Evolutionary conservation across 106 monocot genomes (phyloP).

Genomic region (Dioscorea alata): DNA sequence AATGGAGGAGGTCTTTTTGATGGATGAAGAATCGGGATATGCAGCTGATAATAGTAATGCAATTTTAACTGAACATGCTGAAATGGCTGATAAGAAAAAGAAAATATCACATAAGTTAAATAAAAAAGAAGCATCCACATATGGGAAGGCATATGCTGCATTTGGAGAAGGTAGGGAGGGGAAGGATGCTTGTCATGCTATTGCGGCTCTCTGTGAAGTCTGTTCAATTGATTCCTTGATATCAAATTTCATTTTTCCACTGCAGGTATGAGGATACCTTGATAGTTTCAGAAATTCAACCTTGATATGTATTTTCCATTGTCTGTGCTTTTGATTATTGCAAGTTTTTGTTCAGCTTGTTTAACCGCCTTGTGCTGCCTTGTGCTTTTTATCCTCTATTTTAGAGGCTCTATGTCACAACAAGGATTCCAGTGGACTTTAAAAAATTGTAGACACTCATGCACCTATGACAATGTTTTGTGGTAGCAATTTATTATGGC

Average conservation of each 20-base stretch:
- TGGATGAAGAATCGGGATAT: constrained; percentile 28
- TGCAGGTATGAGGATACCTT: constrained; percentile 58
- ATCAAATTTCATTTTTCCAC: constrained; percentile 93
- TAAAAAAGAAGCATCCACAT: constrained; percentile 29
- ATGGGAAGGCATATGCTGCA: constrained; percentile 81
- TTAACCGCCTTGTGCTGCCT: too few species aligned
- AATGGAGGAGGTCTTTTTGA: constrained; percentile 24
- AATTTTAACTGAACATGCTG: constrained; percentile 2
- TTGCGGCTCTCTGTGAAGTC: constrained; percentile 93
- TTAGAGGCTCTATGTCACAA: too few species aligned
- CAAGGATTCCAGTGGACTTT: too few species aligned
- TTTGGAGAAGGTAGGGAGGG: constrained; percentile 71
- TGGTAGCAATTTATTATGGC: too few species aligned
- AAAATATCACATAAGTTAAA: constrained; percentile 1
- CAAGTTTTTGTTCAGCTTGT: too few species aligned
- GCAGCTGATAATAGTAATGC: constrained; percentile 8
- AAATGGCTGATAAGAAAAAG: not conserved
- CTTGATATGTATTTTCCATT: not conserved
- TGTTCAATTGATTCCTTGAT: constrained; percentile 92
- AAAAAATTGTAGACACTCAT: too few species aligned
- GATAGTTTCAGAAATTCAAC: not conserved
- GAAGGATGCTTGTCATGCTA: constrained; percentile 77
- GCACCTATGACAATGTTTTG: too few species aligned
- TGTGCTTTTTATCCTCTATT: too few species aligned
- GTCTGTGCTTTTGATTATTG: too few species aligned